Percentiles rank a stretch among this genome's conserved stretches.
These are phyloP conservation scores for Sporothrix pseudoabietina DNA, from an alignment of 2,329 filamentous ascomycete genomes.

Conservation along the genomic window DNA sequence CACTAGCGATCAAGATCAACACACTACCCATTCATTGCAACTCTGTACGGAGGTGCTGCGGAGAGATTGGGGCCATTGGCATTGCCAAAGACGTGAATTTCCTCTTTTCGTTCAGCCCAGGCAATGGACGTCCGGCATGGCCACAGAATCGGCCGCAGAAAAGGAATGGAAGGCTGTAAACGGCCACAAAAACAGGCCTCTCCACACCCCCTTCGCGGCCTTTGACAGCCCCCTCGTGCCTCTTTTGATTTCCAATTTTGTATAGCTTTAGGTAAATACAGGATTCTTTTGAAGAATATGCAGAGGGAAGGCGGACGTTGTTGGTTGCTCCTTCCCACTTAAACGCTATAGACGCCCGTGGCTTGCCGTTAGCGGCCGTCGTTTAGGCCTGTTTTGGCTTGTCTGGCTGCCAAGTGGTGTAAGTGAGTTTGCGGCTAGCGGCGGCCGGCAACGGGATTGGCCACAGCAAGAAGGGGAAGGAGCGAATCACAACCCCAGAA, in stretches of 20 bases:
- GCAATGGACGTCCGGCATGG: not conserved
- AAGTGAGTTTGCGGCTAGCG: slow-evolving; percentile 12
- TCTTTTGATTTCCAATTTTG: not conserved
- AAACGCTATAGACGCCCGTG: slow-evolving; percentile 1
- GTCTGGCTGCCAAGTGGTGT: not conserved
- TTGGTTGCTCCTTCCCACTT: slow-evolving; percentile 12
- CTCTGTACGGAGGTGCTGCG: not conserved
- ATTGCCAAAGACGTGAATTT: not conserved
- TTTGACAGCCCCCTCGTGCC: no score
- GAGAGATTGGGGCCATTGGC: not conserved
- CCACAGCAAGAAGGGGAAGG: no score
- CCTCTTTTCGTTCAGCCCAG: not conserved
- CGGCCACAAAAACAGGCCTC: not conserved
- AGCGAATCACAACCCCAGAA: not conserved
- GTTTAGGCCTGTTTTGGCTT: not conserved
- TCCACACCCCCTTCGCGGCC: not conserved
- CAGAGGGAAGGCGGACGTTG: not conserved
- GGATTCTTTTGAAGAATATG: not conserved
- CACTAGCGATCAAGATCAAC: not conserved
- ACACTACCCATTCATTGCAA: not conserved
- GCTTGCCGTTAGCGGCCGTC: not conserved
- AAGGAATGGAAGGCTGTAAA: not conserved
- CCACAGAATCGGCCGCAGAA: not conserved
- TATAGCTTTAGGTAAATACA: not conserved
- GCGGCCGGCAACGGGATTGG: slow-evolving; percentile 7